phyloP scores from a whole-genome alignment of 768 basidiomycete species.

The Cantharellus cinnabarinus region DNA sequence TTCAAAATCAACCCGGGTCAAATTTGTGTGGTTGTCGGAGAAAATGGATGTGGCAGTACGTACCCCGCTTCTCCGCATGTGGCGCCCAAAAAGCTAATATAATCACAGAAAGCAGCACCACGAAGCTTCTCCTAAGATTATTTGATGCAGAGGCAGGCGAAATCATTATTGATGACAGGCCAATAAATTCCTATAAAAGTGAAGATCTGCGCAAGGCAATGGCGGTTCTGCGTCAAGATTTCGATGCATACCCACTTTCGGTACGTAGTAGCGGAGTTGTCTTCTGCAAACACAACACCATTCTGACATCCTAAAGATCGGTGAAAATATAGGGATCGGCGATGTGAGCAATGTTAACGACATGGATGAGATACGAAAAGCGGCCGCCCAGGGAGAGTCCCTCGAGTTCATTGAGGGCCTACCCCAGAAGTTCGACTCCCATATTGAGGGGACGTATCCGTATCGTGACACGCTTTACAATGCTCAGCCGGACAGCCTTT shows the following conservation, averaged over 20 bases:
- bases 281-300: neutral
- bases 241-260: constrained; percentile 20
- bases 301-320: constrained; percentile 7
- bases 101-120: constrained; percentile 14
- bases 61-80: constrained; percentile 8
- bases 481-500: constrained; percentile 1
- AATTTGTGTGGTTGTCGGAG: constrained; percentile 36
- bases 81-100: constrained; percentile 17
- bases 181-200: constrained; percentile 17
- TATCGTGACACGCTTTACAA: constrained; percentile 16
- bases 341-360: constrained; percentile 10
- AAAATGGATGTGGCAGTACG: constrained; percentile 26
- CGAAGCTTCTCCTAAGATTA: constrained; percentile 14
- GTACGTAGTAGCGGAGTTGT: neutral
- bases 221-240: constrained; percentile 25
- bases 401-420: constrained; percentile 8
- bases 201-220: constrained; percentile 20
- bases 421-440: constrained; percentile 4
- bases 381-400: constrained; percentile 6
- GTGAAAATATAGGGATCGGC: constrained; percentile 24
- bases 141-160: constrained; percentile 13
- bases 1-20: constrained; percentile 24
- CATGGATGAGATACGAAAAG: constrained; percentile 5
- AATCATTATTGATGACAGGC: constrained; percentile 22
- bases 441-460: constrained; percentile 16